phyloP scores from a whole-genome alignment of 345 rosid genomes.

The Syzygium oleosum region DNA sequence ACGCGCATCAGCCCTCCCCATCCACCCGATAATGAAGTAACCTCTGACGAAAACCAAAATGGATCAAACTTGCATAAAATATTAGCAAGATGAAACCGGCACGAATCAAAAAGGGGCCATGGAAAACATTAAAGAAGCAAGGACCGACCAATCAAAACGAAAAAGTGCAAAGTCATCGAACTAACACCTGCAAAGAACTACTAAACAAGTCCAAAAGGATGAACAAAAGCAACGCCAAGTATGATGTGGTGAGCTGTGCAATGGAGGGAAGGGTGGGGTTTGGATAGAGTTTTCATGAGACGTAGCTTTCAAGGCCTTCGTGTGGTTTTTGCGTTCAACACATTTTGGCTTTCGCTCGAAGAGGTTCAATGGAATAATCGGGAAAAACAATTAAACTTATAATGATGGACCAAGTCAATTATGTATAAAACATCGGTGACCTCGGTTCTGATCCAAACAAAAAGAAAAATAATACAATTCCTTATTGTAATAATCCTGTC shows the following conservation, averaged over 20 bases:
- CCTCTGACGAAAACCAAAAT: neutral
- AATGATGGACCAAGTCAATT: neutral
- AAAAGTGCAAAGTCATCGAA: neutral
- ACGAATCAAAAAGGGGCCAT: neutral
- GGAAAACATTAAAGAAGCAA: neutral
- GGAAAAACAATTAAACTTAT: neutral
- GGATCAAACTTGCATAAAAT: neutral
- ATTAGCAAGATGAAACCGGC: neutral
- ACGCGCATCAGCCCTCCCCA: neutral
- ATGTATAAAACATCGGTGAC: neutral
- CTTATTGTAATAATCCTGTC: neutral
- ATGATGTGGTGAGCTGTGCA: neutral
- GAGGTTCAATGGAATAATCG: neutral
- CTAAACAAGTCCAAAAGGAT: neutral
- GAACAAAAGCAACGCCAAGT: neutral
- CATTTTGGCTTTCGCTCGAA: neutral
- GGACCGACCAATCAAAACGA: neutral
- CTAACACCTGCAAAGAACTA: neutral
- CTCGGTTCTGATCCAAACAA: neutral
- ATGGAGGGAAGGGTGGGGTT: neutral
- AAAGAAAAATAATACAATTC: neutral
- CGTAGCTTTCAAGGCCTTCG: slow-evolving; percentile 3
- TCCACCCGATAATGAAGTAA: neutral
- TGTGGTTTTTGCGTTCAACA: neutral
- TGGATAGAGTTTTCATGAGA: neutral